Percentiles rank a stretch among this genome's conserved stretches.
Evolutionary conservation across 306 rosid genomes (phyloP).

Genomic region (Sechiopsis laciniata): DNA sequence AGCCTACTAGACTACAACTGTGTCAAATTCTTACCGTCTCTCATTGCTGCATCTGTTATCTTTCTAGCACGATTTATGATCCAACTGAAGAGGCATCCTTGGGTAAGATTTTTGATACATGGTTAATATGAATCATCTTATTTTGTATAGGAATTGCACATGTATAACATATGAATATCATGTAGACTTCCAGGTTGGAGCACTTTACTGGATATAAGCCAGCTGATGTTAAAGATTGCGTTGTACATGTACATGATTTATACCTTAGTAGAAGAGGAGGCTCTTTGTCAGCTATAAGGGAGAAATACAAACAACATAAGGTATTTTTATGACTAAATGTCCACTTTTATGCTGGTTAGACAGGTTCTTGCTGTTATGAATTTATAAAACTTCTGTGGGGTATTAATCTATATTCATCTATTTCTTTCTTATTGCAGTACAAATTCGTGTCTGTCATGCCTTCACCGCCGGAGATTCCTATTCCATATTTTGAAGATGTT

Average conservation of each 20-base stretch:
- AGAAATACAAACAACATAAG: slow-evolving; percentile 30
- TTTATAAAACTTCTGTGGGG: neutral
- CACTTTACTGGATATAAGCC: slow-evolving; percentile 52
- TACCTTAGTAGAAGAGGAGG: slow-evolving; percentile 67
- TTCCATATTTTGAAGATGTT: slow-evolving; percentile 43
- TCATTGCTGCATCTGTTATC: slow-evolving; percentile 69
- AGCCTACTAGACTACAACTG: slow-evolving; percentile 78
- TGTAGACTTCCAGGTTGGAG: slow-evolving; percentile 45
- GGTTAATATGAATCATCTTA: neutral
- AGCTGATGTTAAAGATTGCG: slow-evolving; percentile 62
- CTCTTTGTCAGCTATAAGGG: slow-evolving; percentile 54
- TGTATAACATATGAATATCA: slow-evolving; percentile 23
- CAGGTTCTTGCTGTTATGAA: neutral
- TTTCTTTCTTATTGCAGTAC: slow-evolving; percentile 41
- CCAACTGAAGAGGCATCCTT: slow-evolving; percentile 50
- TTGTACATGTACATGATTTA: slow-evolving; percentile 55
- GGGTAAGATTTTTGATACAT: slow-evolving; percentile 44
- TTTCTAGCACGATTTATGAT: slow-evolving; percentile 64
- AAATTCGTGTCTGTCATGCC: slow-evolving; percentile 58
- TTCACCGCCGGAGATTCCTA: slow-evolving; percentile 68
- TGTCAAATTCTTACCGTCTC: slow-evolving; percentile 76
- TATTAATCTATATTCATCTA: neutral
- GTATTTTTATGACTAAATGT: slow-evolving; percentile 26
- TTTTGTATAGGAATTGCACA: neutral
- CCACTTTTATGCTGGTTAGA: neutral